Evolutionary conservation across 148 eudicot species (phyloP), one percentile per base, ranked within the genome.

Genomic region (Camellia sinensis): DNA sequence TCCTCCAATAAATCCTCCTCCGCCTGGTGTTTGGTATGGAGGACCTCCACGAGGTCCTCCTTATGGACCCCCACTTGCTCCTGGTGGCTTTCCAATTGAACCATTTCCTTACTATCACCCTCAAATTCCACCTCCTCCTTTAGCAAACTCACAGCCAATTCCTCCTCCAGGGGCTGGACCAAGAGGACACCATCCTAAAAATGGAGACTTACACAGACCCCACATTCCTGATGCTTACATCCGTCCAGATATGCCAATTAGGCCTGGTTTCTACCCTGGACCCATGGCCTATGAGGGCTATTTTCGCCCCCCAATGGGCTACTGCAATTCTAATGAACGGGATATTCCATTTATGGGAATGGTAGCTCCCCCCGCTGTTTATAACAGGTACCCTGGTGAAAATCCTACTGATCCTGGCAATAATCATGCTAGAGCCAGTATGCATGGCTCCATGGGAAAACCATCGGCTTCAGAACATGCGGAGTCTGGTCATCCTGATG

Each of bases 221-320:
- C 95, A 90, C 80, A 77, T 90, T 68, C 87, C 88, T 40, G 98
- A 94, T 64, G 85, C 90, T 81, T 94, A 80, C 86, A 79, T 91
- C 79, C 95, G 86, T 74, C 97, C 98, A 21, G 89, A 91, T 80
- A 84, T 91, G 88, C 93, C 92, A 61, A 85, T 90, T 71, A 90
- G 94, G 85, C 98, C 98, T 74, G 97, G 93, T 43, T 93, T 92
- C 83, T 92, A 89, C 86, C 97, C 92, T 59, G 88, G 89, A 79
- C 94, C 94, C 19, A 81, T 89, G 86, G 75, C 90, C 22, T 91
- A 85, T 79, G 97, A 94, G 17, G 92, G 97, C 18, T 94, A 85
- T 83, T 92, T 90, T 83, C 91, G 99, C 44, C 98, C 97, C 75
- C 92, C 94, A 18, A 90, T 92, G 95, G 93, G 90, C 67, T 92